A percentile compares a stretch with the other conserved stretches of the same genome.
These are phyloP conservation scores for Stagonosporopsis chrysanthemi DNA, from an alignment of 2,329 filamentous ascomycete species.

Conservation along the genomic window DNA sequence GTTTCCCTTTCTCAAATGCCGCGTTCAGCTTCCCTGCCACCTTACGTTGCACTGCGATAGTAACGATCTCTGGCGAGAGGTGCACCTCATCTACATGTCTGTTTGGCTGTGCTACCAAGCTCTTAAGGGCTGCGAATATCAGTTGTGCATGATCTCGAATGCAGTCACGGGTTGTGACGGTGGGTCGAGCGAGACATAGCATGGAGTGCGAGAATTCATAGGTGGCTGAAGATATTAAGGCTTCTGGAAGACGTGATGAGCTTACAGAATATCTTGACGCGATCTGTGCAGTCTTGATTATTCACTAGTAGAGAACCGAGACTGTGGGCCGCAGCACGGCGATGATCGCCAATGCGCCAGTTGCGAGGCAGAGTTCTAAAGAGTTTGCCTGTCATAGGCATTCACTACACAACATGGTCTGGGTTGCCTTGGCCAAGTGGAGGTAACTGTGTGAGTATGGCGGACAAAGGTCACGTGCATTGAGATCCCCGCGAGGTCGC, in stretches of 20 bases:
- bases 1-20: neutral
- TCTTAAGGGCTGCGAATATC: slow-evolving; percentile 54
- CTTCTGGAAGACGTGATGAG: slow-evolving; percentile 50
- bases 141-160: slow-evolving; percentile 52
- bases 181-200: slow-evolving; percentile 47
- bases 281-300: slow-evolving; percentile 25
- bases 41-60: slow-evolving; percentile 48
- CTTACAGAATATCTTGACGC: slow-evolving; percentile 39
- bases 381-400: too few species aligned
- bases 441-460: too few species aligned
- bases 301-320: slow-evolving; percentile 25
- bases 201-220: slow-evolving; percentile 52
- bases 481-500: neutral
- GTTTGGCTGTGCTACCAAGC: slow-evolving; percentile 50
- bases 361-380: slow-evolving; percentile 24
- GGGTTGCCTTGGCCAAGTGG: too few species aligned
- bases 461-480: neutral
- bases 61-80: slow-evolving; percentile 34
- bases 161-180: slow-evolving; percentile 45
- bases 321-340: slow-evolving; percentile 23
- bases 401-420: too few species aligned
- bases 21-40: too few species aligned
- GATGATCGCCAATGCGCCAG: slow-evolving; percentile 25
- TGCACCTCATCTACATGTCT: slow-evolving; percentile 42
- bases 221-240: slow-evolving; percentile 51